phyloP scores from a whole-genome alignment of 139 green algal genomes.

The Chlorella ohadii region DNA sequence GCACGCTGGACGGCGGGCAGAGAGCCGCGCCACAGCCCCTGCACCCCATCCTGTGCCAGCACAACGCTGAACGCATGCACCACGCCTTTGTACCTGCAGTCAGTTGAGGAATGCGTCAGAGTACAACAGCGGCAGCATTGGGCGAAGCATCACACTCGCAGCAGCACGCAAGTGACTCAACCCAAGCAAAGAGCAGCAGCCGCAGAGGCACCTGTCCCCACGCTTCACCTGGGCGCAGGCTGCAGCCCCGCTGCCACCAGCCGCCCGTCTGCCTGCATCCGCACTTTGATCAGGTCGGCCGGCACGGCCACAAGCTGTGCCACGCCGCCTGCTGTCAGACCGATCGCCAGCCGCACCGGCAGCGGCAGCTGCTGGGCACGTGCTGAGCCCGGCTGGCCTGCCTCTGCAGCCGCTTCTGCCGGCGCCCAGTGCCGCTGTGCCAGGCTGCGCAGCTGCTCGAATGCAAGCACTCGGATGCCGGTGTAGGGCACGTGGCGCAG shows the following conservation, averaged over 20 bases:
- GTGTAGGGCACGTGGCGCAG: constrained; percentile 71
- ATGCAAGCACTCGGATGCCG: constrained; percentile 61
- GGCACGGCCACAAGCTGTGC: constrained; percentile 72
- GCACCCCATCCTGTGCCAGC: constrained; percentile 50
- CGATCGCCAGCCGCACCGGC: constrained; percentile 44
- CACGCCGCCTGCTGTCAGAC: constrained; percentile 57
- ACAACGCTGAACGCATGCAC: constrained; percentile 27
- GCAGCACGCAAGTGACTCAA: too few species aligned
- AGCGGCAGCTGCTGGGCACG: background rate
- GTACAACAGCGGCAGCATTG: too few species aligned
- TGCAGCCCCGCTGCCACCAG: constrained; percentile 54
- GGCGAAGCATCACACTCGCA: too few species aligned
- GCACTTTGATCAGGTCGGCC: constrained; percentile 77
- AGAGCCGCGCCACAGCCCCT: constrained; percentile 65
- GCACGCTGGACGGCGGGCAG: constrained; percentile 71
- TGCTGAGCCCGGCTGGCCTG: background rate
- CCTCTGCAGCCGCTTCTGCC: too few species aligned
- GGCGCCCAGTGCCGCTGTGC: background rate
- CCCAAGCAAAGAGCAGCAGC: too few species aligned
- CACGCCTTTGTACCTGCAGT: constrained; percentile 10
- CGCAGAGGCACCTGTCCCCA: too few species aligned
- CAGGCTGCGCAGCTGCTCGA: constrained; percentile 53
- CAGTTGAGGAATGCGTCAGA: background rate
- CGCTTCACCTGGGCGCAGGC: constrained; percentile 31
- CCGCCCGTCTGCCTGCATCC: constrained; percentile 55